Base-by-base conservation (phyloP, 2,329 filamentous ascomycete species). In the Ceratocystis albifundus region DNA sequence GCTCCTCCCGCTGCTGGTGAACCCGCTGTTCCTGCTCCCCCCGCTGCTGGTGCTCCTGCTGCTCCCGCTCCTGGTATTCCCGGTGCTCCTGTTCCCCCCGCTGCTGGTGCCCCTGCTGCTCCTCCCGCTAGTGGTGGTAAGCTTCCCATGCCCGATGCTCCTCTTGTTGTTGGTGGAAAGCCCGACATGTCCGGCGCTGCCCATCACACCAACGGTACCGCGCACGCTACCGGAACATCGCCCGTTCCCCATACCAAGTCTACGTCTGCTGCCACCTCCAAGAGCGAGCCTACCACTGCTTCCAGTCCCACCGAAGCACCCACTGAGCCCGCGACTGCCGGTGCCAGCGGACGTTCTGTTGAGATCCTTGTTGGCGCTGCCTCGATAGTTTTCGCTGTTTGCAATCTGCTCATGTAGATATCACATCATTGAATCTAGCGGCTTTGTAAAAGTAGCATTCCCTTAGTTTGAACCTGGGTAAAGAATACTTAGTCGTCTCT, bases 311-410 rank as follows among this genome's bases (percentile, higher is more conserved):
- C 45, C 10, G n/a, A 28, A 15, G 20, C 25, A 1, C 55, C 66
- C n/a, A 62, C 44, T 30, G 66, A 65, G 41, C 48, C 62, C 22
- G 22, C 46, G 2, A 64, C 64, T 45, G 59, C 66, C 22, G 64
- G 64, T 46, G 59, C 48, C n/a, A 7, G 20, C 5, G 15, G 46
- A 12, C 28, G 57, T 20, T 62, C 30, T 12, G 22, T 66, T n/a
- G 53, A 65, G 57, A n/a, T 25, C n/a, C 3, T 61, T 2, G 64
- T 61, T 61, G 48, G 41, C 10, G 25, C 20, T 12, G 30, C 64
- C 1, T 62, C 66, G 15, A 28, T 66, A 8, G 59, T 44, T 2
- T 59, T 65, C n/a, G 66, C 66, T 15, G 4, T 67, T 5, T 67
- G 32, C 30, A 65, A 59, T 15, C 32, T 65, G 28, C 4, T 64